Base-by-base conservation (phyloP, 1,139 yeast species). In the Geotrichum restrictum region DNA sequence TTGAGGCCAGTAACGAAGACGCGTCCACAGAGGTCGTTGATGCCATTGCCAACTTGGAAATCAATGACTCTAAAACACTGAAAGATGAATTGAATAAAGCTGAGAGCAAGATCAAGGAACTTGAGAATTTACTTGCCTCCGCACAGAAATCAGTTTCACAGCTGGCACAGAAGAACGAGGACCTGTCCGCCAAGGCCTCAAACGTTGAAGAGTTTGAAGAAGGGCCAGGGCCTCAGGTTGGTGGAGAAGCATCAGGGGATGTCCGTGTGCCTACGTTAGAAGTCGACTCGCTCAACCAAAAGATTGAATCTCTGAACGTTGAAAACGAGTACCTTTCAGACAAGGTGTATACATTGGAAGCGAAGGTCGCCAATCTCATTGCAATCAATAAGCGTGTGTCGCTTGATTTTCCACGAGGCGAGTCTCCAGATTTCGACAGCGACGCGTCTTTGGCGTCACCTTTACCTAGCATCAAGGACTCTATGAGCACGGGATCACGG, bases 311-410 rank as follows among this genome's bases (percentile, higher is more conserved):
- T 13, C 54, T 60, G 68, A 1, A 62, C 67, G 33, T 59, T 13
- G 56, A 54, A 41, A 54, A 69, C 29, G 58, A 52, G 27, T 49
- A 57, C 44, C 58, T 67, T 14, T 67, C 66, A 39, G 60, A 56
- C 39, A 73, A 68, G 51, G 63, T 69, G 32, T 67, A 68, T 49
- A 61, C 64, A 10, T 60, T 75, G 53, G 78, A 72, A 59, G 70
- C 74, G 6, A 69, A 74, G 43, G 68, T 74, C 42, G 76, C 74
- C 48, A 74, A 49, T 27, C 38, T 49, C 32, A 45, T 49, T 14
- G 38, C 43, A 13, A 29, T 37, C n/a, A 49, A 49, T 48, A 49
- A 49, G 21, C 42, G 43, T 22, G 42, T 19, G 2, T 45, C 53
- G 10, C 6, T 49, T 2, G 53, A 49, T 22, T 45, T 38, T 14